Base-by-base conservation (phyloP, 169 alveolate species). In the Cryptosporidium xiaoi region DNA sequence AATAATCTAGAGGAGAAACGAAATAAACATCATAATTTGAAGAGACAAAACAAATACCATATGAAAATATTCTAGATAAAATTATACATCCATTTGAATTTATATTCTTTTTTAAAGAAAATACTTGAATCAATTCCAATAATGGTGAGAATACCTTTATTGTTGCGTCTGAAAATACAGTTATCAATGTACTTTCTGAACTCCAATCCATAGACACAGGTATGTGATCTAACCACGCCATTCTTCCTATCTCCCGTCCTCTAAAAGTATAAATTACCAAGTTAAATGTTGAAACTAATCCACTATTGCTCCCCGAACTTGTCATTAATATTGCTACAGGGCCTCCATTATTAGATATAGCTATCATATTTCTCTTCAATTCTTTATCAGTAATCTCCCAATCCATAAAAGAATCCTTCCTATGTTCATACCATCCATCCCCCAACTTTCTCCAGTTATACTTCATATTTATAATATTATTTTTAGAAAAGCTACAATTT, bases 71-170 rank as follows among this genome's bases (percentile, higher is more conserved):
- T 20, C 51, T 65, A 60, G 87, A 68, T 48, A 77, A 34, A 18
- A 77, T 60, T 34, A 77, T 62, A 46, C 87, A 77, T 18, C 46
- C 71, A 46, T 51, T 48, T 36, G 64, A 13, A 34, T 91, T 85
- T 36, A 90, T 89, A 40, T 53, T 65, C 29, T 84, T 92, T 55
- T 90, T 93, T 29, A 92, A 53, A 2, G 92, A 71, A 68, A 87
- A 66, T 48, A 90, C 83, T 46, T 44, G 90, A 60, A 83, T 82
- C 67, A 89, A 89, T 55, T 92, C 95, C 48, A 92, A 71, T 55
- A 84, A 71, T 20, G 93, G 91, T 2, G 95, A 92, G 64, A 91
- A 90, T 55, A 90, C 91, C 33, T 93, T 82, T 20, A 92, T 90
- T 55, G 92, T 91, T 24, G 90, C 91, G 65, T 92, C 95, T 16